Evolutionary conservation across 139 green algal species (phyloP), one percentile per base, ranked within the genome.

Genomic region (Closterium sp.): DNA sequence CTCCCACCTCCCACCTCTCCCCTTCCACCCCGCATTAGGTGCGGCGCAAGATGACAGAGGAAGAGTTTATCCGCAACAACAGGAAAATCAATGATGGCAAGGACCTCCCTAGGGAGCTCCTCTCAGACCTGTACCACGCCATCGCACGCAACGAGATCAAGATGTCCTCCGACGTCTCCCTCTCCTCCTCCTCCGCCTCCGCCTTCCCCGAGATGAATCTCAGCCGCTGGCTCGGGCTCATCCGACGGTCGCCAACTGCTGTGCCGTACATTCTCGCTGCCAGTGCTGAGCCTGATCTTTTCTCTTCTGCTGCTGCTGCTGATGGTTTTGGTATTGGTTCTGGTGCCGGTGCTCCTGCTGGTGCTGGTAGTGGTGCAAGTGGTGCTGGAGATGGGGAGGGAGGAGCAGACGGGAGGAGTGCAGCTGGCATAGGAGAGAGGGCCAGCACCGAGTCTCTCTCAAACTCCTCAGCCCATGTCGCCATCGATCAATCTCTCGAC

Each of bases 31-130:
- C 28, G 4, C 21, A 16, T n/a, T 93, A 97, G 95, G 97, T 98
- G 43, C 97, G 97, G 93, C 96, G 95, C 84, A 98, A 98, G 94
- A 98, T 98, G 97, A 97, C 94, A 2, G 90, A 96, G 84, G 95
- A 97, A 32, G 95, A 98, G 92, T 98, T 98, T 90, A 95, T 96
- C 34, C 94, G 95, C 91, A 98, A 98, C 92, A 98, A 98, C 90
- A 84, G 95, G 19, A 94, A 94, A 34, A 98, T 97, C 91, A 98
- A 98, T 84, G 95, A 95, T 7, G 97, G 97, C 3, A 93, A 97
- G 86, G 92, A 96, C 69, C 96, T 97, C 88, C 96, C 97, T 0
- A 64, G 89, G 0, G 92, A 95, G 33, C 94, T 96, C 81, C 94
- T 98, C 32, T 84, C 88, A 21, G 38, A 91, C 31, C 92, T 98